These are phyloP conservation scores for Solanum etuberosum DNA, from an alignment of 257 asterid genomes.

Conservation along the genomic window DNA sequence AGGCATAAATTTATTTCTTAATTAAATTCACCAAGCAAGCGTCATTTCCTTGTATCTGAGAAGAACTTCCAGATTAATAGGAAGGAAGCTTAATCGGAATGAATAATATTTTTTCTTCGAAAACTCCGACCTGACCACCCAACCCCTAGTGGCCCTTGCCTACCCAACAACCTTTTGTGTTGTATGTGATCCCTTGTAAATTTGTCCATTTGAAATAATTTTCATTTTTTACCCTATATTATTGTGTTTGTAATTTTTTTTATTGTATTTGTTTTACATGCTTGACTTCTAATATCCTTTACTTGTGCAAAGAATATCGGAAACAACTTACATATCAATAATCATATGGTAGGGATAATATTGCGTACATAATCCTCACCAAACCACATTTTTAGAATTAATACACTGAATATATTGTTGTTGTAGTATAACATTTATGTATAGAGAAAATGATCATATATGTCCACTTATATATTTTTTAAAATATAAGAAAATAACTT, in stretches of 20 bases:
- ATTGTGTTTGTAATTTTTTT: background rate
- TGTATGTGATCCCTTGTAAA: background rate
- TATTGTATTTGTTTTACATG: background rate
- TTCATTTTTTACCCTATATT: background rate
- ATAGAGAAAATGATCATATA: background rate
- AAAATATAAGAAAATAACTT: background rate
- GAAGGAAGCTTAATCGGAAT: too few species aligned
- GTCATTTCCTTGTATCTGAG: too few species aligned
- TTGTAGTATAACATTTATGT: background rate
- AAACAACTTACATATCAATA: background rate
- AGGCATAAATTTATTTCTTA: too few species aligned
- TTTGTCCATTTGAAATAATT: background rate
- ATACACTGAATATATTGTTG: background rate
- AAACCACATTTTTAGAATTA: background rate
- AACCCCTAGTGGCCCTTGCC: accelerated
- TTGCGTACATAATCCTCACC: background rate
- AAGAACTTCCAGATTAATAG: too few species aligned
- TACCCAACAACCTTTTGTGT: background rate
- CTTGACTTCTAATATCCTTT: background rate
- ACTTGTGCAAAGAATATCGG: background rate
- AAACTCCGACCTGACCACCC: too few species aligned
- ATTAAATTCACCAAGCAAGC: too few species aligned
- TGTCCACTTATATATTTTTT: background rate
- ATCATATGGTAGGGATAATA: background rate
- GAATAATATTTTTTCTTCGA: too few species aligned